Evolutionary conservation across 257 asterid species (phyloP).

Genomic region (Rubia yunnanensis): DNA sequence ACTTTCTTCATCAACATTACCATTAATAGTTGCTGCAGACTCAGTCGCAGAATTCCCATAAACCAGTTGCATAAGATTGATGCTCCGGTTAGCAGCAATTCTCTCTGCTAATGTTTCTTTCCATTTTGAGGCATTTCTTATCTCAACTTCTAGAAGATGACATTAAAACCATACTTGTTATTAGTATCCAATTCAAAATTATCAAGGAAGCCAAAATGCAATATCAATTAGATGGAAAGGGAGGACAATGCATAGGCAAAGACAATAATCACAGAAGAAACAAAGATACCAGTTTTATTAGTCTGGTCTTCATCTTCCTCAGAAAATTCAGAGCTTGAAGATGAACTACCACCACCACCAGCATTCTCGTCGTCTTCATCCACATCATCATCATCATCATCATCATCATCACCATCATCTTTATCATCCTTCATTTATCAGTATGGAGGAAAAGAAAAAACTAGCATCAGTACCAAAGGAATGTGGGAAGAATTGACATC

Average conservation of each 20-base stretch:
- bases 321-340: conserved; percentile 29
- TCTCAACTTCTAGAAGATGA: conserved; percentile 34
- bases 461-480: conserved; percentile 6
- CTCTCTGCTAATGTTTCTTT: conserved; percentile 66
- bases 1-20: conserved; percentile 39
- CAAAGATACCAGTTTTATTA: conserved; percentile 24
- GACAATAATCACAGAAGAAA: not conserved
- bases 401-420: conserved; percentile 24
- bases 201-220: not conserved
- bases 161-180: not conserved
- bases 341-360: conserved; percentile 17
- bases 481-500: not conserved
- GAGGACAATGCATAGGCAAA: not conserved
- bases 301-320: conserved; percentile 41
- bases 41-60: conserved; percentile 55
- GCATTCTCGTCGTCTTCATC: conserved; percentile 4
- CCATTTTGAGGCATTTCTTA: conserved; percentile 82
- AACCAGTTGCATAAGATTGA: conserved; percentile 84
- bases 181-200: not conserved
- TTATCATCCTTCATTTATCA: conserved; percentile 41
- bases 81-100: conserved; percentile 42
- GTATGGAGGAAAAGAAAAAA: not conserved
- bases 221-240: not conserved
- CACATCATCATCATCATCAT: conserved; percentile 17
- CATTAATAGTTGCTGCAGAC: conserved; percentile 24